Base-by-base conservation (phyloP, 495 filamentous ascomycete genomes). In the Hyaloscypha hepaticicola region DNA sequence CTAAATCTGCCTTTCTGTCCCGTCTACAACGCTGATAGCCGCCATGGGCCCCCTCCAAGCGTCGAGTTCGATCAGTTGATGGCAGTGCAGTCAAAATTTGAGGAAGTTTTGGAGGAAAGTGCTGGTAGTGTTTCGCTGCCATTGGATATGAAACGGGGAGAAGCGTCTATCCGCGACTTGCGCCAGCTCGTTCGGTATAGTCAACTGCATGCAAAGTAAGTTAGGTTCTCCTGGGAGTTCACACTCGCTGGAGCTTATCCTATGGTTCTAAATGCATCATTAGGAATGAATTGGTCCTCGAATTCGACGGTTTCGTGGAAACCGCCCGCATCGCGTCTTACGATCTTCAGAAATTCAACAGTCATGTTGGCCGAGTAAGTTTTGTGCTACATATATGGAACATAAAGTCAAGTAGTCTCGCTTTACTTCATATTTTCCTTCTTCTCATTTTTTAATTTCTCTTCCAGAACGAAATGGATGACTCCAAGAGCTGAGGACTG, bases 161-260 rank as follows among this genome's bases (percentile, higher is more conserved):
- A 92, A 69, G 78, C 85, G 22, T 85, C 87, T 5, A 87, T 93
- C 26, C 87, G 90, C 64, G 89, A 91, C 63, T 77, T 93, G 26
- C 84, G 87, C 14, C 88, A 89, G 58, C 72, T 88, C 51, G 87
- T 91, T 8, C 59, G 41, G 25, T 72, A 72, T 51, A 70, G 68
- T 49, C 60, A 63, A 5, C 27, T 72, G 24, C 58, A 66, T 25
- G 67, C 70, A 2, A 69, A 68, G 70, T 72, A 65, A 72, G 70
- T 65, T 12, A 9, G 9, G 7, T 24, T 27, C 7, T 50, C 16
- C 22, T 50, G 48, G 16, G n/a, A 21, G 48, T 24, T 19, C 8
- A 24, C 7, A 6, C 19, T 19, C 6, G n/a, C 48, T 50, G 19
- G 8, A 53, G 25, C 9, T 53, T 27, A 12, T 16, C 48, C 48